A percentile compares a stretch with the other conserved stretches of the same genome.
Conservation (phyloP, 2,329 filamentous ascomycete species). For the Cladosporium oxysporum region DNA sequence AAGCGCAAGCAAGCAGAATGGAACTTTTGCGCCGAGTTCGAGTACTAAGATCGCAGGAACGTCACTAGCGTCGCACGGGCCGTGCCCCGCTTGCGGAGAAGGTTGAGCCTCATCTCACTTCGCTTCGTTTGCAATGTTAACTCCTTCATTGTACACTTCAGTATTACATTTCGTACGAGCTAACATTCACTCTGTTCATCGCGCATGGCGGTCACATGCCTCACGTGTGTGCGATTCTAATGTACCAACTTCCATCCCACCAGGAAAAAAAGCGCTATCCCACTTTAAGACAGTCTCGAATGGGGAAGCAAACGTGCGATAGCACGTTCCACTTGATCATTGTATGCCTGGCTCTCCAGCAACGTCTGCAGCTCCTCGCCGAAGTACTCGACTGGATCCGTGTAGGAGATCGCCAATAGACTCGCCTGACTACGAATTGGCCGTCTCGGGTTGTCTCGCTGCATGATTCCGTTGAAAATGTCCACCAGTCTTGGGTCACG, state of each 20-base stretch:
- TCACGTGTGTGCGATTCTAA: neutral
- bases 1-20: conserved; percentile 3
- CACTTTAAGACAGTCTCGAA: neutral
- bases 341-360: neutral
- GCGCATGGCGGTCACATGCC: no score
- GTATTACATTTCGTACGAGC: neutral
- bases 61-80: conserved; percentile 15
- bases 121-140: neutral
- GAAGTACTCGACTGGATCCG: neutral
- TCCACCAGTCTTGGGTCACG: neutral
- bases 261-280: neutral
- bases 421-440: neutral
- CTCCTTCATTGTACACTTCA: neutral
- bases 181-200: neutral
- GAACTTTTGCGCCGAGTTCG: conserved; percentile 20
- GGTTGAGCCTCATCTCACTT: neutral
- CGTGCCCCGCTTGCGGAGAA: conserved; percentile 1
- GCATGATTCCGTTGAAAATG: neutral
- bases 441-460: neutral
- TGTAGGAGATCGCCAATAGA: neutral
- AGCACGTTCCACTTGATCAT: neutral
- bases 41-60: conserved; percentile 2
- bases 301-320: neutral
- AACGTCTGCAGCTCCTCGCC: neutral
- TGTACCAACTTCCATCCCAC: neutral